Percentiles rank a stretch among this genome's conserved stretches.
Evolutionary conservation across 352 stramenopile species (phyloP).

Genomic region (Globisporangium irregulare): DNA sequence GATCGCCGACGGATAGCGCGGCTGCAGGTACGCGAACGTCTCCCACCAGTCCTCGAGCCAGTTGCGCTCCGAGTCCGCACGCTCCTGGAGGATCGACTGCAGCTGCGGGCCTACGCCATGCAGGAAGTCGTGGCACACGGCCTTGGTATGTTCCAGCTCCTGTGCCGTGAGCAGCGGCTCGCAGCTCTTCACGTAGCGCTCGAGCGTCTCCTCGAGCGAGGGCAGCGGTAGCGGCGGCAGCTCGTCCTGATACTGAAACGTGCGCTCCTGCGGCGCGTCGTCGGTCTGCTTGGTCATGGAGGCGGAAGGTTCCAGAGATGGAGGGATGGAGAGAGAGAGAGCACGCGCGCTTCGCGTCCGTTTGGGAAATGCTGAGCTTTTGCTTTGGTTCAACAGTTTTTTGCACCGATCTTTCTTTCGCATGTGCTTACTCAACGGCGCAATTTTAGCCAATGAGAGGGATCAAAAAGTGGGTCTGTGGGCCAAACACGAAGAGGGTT

Average conservation of each 20-base stretch:
- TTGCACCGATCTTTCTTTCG: conserved; percentile 3
- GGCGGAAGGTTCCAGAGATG: background rate
- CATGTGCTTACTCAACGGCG: background rate
- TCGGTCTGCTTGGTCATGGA: conserved; percentile 10
- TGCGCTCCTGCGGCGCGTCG: conserved; percentile 40
- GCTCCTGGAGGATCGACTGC: conserved; percentile 87
- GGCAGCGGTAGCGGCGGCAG: conserved; percentile 93
- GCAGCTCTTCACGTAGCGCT: conserved; percentile 90
- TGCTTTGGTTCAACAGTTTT: background rate
- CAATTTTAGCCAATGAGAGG: conserved; percentile 6
- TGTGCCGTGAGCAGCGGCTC: conserved; percentile 84
- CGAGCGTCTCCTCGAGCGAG: conserved; percentile 91
- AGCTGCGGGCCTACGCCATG: conserved; percentile 86
- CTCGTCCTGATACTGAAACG: conserved; percentile 81
- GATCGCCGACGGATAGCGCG: conserved; percentile 92
- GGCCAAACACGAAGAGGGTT: background rate
- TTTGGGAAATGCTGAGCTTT: background rate
- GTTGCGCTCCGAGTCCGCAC: conserved; percentile 80
- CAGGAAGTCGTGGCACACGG: conserved; percentile 90
- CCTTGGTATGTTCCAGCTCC: conserved; percentile 91
- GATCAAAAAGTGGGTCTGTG: background rate
- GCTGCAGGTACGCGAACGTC: conserved; percentile 94
- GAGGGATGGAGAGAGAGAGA: background rate
- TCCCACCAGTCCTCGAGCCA: conserved; percentile 97
- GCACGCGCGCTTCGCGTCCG: background rate